Evolutionary conservation across 2,329 filamentous ascomycete genomes (phyloP).

Genomic region (Xylariaceae sp.): DNA sequence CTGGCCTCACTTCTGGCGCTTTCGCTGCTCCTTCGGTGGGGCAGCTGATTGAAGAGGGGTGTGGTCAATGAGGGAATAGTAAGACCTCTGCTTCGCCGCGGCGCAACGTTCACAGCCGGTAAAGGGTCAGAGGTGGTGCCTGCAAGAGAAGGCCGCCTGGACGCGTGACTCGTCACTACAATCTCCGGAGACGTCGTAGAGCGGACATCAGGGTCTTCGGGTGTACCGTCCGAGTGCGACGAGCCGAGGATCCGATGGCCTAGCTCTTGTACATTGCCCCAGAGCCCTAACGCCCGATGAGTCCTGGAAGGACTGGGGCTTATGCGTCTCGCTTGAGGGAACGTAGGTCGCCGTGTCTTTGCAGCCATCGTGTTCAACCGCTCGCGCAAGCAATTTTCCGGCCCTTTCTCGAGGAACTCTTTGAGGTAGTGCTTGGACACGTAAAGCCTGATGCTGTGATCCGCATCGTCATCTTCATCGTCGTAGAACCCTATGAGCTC

Average conservation of each 20-base stretch:
- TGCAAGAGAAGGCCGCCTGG: conserved; percentile 24
- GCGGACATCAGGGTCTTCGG: conserved; percentile 12
- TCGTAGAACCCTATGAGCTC: conserved; percentile 58
- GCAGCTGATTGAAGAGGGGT: conserved; percentile 26
- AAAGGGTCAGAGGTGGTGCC: conserved; percentile 22
- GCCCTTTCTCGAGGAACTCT: conserved; percentile 52
- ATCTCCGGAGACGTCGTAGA: conserved; percentile 31
- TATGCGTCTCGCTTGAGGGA: conserved; percentile 9
- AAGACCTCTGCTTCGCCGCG: conserved; percentile 26
- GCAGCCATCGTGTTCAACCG: conserved; percentile 37
- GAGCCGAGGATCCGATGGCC: conserved; percentile 25
- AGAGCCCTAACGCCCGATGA: conserved; percentile 21
- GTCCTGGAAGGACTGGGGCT: conserved; percentile 8
- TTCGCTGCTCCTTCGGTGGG: conserved; percentile 23
- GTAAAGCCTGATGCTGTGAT: conserved; percentile 43
- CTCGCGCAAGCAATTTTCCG: conserved; percentile 49
- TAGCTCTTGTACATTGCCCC: conserved; percentile 25
- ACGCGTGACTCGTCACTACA: conserved; percentile 31
- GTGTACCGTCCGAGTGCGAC: conserved; percentile 11
- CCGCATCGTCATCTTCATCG: conserved; percentile 37
- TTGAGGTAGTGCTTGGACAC: conserved; percentile 45
- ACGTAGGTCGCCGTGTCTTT: conserved; percentile 15
- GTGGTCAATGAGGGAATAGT: conserved; percentile 30
- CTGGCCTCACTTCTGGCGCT: conserved; percentile 20
- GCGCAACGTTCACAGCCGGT: conserved; percentile 9